A percentile compares a stretch with the other conserved stretches of the same genome.
These are phyloP conservation scores for Venturia nashicola DNA, from an alignment of 2,329 filamentous ascomycete species.

Conservation along the genomic window DNA sequence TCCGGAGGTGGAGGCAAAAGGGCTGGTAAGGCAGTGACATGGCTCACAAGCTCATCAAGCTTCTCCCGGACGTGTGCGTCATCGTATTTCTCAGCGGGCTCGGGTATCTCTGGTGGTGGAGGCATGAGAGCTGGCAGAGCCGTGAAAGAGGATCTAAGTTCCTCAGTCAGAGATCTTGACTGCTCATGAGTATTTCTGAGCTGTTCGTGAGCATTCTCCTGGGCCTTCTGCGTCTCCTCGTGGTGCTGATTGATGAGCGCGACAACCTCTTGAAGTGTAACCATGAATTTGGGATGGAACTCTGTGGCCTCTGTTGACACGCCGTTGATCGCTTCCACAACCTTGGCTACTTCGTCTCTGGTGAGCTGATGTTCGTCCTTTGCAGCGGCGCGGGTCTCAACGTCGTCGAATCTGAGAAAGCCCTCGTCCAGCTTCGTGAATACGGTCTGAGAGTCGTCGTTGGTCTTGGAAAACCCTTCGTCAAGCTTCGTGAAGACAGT, in stretches of 20 bases:
- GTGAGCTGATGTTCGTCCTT: conserved; percentile 75
- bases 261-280: conserved; percentile 76
- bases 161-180: conserved; percentile 28
- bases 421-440: conserved; percentile 74
- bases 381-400: conserved; percentile 55
- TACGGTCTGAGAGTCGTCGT: conserved; percentile 51
- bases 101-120: conserved; percentile 18
- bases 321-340: conserved; percentile 37
- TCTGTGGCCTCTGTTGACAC: conserved; percentile 71
- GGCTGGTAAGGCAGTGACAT: conserved; percentile 28
- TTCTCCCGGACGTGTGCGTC: conserved; percentile 46
- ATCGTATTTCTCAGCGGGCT: conserved; percentile 35
- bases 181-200: conserved; percentile 31
- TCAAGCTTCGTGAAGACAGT: conserved; percentile 76
- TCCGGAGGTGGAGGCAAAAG: conserved; percentile 28
- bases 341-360: conserved; percentile 66
- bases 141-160: conserved; percentile 27
- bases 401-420: conserved; percentile 44
- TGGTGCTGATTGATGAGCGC: conserved; percentile 74
- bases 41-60: conserved; percentile 27
- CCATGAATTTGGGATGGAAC: conserved; percentile 77
- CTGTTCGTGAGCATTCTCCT: conserved; percentile 28
- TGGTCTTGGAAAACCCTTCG: conserved; percentile 54
- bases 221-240: conserved; percentile 62
- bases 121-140: conserved; percentile 34